Percentiles rank a stretch among this genome's conserved stretches.
Evolutionary conservation across 495 filamentous ascomycete genomes (phyloP).

Genomic region (Talaromyces liani): DNA sequence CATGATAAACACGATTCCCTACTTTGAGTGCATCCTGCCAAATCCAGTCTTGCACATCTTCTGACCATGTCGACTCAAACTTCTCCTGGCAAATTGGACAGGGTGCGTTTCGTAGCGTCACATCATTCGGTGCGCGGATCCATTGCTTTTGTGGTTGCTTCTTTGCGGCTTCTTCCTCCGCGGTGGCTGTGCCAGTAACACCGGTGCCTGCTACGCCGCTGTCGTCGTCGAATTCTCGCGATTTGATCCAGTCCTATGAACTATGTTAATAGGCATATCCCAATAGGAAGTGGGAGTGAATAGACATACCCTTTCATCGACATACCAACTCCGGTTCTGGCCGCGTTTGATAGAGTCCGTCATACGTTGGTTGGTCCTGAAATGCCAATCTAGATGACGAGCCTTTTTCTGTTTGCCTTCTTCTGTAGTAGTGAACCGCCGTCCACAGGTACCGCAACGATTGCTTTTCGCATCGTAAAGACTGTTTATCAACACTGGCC

Average conservation of each 20-base stretch:
- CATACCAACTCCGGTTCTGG: slow-evolving; percentile 87
- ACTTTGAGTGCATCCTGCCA: slow-evolving; percentile 86
- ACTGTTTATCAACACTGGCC: slow-evolving; percentile 59
- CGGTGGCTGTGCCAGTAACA: slow-evolving; percentile 20
- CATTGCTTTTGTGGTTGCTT: slow-evolving; percentile 63
- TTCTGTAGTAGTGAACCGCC: slow-evolving; percentile 70
- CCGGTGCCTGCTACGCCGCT: slow-evolving; percentile 36
- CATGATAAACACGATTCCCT: slow-evolving; percentile 78
- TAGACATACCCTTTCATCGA: slow-evolving; percentile 73
- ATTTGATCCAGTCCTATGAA: slow-evolving; percentile 77
- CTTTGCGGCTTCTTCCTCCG: slow-evolving; percentile 32
- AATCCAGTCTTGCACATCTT: slow-evolving; percentile 91
- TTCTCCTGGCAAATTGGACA: slow-evolving; percentile 95
- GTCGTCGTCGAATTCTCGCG: slow-evolving; percentile 65
- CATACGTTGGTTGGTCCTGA: slow-evolving; percentile 84
- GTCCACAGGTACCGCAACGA: slow-evolving; percentile 84
- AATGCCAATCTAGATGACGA: slow-evolving; percentile 97
- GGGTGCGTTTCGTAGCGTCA: slow-evolving; percentile 56
- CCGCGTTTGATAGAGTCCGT: slow-evolving; percentile 72
- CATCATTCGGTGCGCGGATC: slow-evolving; percentile 75
- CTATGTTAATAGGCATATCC: neutral
- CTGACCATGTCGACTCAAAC: slow-evolving; percentile 81
- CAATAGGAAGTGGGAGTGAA: neutral
- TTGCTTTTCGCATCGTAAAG: slow-evolving; percentile 76
- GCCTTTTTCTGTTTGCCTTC: slow-evolving; percentile 78